Evolutionary conservation across 805 yeast genomes (phyloP).

Genomic region (Metschnikowia kofuensis): DNA sequence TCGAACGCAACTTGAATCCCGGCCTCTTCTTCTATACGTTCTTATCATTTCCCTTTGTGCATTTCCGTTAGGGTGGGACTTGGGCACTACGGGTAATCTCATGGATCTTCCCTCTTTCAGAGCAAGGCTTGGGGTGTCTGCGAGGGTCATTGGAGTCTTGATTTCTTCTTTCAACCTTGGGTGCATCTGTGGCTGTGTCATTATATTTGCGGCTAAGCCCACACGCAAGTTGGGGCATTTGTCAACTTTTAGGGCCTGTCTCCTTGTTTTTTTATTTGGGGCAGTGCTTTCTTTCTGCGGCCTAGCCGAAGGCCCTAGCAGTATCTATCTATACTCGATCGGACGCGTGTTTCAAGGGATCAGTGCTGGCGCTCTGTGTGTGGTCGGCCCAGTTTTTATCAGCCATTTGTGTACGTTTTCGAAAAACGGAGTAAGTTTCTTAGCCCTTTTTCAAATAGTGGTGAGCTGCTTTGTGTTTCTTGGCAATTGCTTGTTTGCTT

Average conservation of each 20-base stretch:
- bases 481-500: slow-evolving; percentile 8
- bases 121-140: slow-evolving; percentile 6
- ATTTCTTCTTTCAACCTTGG: slow-evolving; percentile 10
- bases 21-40: slow-evolving; percentile 5
- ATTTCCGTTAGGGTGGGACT: slow-evolving; percentile 13
- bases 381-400: slow-evolving; percentile 12
- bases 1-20: neutral
- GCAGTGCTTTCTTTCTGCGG: neutral
- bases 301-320: neutral
- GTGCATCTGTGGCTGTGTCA: slow-evolving; percentile 8
- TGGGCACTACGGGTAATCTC: slow-evolving; percentile 13
- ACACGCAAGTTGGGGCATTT: slow-evolving; percentile 8
- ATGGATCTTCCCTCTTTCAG: slow-evolving; percentile 11
- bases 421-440: neutral
- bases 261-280: slow-evolving; percentile 3
- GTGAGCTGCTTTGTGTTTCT: slow-evolving; percentile 2
- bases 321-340: slow-evolving; percentile 1
- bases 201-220: neutral
- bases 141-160: slow-evolving; percentile 2
- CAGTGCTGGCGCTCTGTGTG: slow-evolving; percentile 12
- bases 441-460: slow-evolving; percentile 3
- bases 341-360: slow-evolving; percentile 7
- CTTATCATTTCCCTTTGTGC: slow-evolving; percentile 7
- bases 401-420: slow-evolving; percentile 11
- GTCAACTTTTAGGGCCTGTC: slow-evolving; percentile 3